Conservation (phyloP, 306 rosid genomes). For the Glycine tomentella region DNA sequence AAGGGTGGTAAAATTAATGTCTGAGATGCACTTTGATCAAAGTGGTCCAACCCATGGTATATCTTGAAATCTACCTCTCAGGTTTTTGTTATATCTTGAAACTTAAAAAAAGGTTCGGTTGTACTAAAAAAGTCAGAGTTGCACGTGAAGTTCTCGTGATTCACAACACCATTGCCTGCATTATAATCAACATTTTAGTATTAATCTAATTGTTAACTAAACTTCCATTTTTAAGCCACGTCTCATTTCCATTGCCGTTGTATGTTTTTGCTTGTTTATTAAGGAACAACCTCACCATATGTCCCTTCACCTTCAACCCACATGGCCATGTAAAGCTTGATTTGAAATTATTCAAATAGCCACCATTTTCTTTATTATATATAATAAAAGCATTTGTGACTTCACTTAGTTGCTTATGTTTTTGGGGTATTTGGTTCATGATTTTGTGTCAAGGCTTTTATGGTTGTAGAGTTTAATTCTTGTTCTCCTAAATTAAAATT, state of each 20-base stretch:
- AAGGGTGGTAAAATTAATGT: conserved; percentile 41
- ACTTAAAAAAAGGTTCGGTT: conserved; percentile 34
- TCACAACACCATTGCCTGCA: conserved; percentile 79
- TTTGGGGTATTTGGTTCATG: neutral
- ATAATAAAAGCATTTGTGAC: neutral
- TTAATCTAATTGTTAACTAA: neutral
- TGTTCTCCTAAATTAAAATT: neutral
- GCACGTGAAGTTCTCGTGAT: conserved; percentile 96
- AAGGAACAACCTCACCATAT: conserved; percentile 48
- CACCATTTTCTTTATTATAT: neutral
- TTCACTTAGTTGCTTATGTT: neutral
- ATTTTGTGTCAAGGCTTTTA: neutral
- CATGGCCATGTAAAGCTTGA: neutral
- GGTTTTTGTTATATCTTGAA: conserved; percentile 41
- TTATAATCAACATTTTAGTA: conserved; percentile 51
- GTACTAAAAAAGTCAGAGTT: conserved; percentile 65
- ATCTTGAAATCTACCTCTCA: conserved; percentile 50
- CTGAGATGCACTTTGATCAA: conserved; percentile 49
- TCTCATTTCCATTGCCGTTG: conserved; percentile 48
- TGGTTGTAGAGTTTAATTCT: neutral
- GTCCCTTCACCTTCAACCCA: conserved; percentile 48
- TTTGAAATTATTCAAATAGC: conserved; percentile 30
- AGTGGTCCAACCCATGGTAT: conserved; percentile 48
- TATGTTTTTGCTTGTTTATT: conserved; percentile 49
- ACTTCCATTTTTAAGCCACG: conserved; percentile 27